A percentile compares a stretch with the other conserved stretches of the same genome.
phyloP scores from a whole-genome alignment of 139 green algal genomes.

The Raphidocelis subcapitata region DNA sequence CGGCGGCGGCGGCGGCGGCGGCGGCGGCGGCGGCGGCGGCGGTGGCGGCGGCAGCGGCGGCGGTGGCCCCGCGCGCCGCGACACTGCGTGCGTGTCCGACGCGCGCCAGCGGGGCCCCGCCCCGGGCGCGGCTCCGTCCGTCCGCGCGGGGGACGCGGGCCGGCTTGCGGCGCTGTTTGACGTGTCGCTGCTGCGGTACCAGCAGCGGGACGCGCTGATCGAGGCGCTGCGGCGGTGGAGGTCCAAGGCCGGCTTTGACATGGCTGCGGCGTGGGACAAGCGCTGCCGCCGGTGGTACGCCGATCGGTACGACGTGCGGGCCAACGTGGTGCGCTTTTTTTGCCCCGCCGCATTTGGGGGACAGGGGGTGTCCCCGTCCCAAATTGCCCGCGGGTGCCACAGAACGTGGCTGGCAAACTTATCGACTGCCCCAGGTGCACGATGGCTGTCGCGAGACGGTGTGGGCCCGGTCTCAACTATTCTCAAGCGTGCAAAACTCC shows the following conservation, averaged over 20 bases:
- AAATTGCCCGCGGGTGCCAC: too few relatives aligned
- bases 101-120: not conserved
- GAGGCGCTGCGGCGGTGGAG: constrained; percentile 38
- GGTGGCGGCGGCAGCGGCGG: not conserved
- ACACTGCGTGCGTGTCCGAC: not conserved
- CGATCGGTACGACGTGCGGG: constrained; percentile 63
- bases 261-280: constrained; percentile 60
- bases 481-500: too few relatives aligned
- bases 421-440: too few relatives aligned
- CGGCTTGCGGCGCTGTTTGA: constrained; percentile 9
- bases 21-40: constrained; percentile 1
- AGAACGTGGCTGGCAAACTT: too few relatives aligned
- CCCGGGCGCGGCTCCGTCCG: constrained; percentile 2
- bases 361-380: too few relatives aligned
- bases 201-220: constrained; percentile 41
- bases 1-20: not conserved
- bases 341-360: too few relatives aligned
- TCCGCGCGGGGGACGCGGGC: not conserved
- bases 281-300: constrained; percentile 63
- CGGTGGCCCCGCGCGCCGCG: not conserved
- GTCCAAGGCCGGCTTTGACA: constrained; percentile 36
- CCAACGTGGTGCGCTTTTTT: constrained; percentile 51
- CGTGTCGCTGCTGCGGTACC: constrained; percentile 6
- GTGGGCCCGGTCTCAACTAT: too few relatives aligned
- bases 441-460: too few relatives aligned